These are phyloP conservation scores for Bassia scoparia DNA, from an alignment of 148 eudicot species.

Conservation along the genomic window DNA sequence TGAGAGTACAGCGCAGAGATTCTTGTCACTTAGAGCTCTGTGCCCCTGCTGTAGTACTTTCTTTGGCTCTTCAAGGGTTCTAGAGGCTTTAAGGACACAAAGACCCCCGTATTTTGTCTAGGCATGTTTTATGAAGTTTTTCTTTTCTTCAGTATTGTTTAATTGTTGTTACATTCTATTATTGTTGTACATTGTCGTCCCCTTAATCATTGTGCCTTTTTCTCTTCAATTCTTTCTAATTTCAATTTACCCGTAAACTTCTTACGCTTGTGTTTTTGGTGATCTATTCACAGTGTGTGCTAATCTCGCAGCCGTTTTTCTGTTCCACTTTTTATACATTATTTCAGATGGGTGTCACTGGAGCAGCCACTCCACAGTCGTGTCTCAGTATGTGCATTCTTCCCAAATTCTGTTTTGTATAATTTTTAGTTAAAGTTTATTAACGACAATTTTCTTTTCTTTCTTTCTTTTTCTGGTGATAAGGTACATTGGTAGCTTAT, in stretches of 20 bases:
- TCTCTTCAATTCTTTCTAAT: neutral
- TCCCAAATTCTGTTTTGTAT: slow-evolving; percentile 5
- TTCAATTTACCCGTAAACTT: neutral
- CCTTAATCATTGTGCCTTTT: neutral
- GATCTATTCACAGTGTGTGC: slow-evolving; percentile 59
- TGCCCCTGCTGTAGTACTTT: slow-evolving; percentile 93
- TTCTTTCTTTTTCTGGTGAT: slow-evolving; percentile 7
- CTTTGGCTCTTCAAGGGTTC: slow-evolving; percentile 93
- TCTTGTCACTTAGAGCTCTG: slow-evolving; percentile 81
- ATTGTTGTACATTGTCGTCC: neutral
- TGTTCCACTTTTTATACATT: slow-evolving; percentile 69
- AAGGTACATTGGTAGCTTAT: slow-evolving; percentile 66
- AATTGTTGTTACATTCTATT: neutral
- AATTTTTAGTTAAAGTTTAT: neutral
- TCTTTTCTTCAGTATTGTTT: neutral
- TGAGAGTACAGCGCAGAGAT: slow-evolving; percentile 69
- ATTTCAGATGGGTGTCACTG: slow-evolving; percentile 65
- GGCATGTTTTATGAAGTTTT: slow-evolving; percentile 42
- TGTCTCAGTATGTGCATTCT: slow-evolving; percentile 73
- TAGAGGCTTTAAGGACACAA: slow-evolving; percentile 97
- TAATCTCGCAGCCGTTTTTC: slow-evolving; percentile 65
- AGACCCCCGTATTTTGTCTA: slow-evolving; percentile 84
- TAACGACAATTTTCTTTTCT: slow-evolving; percentile 12
- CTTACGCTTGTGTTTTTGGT: no score
- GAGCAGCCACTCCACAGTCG: slow-evolving; percentile 90